Evolutionary conservation across 208 protist species (phyloP).

Genomic region (Acanthamoeba lenticulata): DNA sequence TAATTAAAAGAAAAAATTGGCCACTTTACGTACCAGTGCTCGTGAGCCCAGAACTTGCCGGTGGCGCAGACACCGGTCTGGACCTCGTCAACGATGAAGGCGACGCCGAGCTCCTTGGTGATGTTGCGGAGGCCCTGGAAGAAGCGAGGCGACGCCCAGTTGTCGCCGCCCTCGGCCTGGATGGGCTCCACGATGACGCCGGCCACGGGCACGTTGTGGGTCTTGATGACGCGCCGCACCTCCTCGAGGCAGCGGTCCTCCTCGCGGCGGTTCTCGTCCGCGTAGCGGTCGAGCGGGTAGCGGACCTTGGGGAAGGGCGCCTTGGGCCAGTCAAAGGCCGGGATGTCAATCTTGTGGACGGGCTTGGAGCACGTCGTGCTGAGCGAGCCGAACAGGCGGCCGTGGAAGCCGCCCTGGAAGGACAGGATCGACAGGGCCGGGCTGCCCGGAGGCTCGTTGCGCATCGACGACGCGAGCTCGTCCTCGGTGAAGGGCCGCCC

Average conservation of each 20-base stretch:
- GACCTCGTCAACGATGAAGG: constrained; percentile 87
- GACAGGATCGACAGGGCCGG: constrained; percentile 82
- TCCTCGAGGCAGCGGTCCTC: constrained; percentile 81
- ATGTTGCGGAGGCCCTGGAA: constrained; percentile 82
- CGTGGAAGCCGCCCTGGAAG: constrained; percentile 84
- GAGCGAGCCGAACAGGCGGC: constrained; percentile 82
- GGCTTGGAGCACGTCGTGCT: constrained; percentile 83
- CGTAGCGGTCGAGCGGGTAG: constrained; percentile 82
- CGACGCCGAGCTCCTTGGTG: constrained; percentile 79
- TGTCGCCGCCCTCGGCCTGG: constrained; percentile 84
- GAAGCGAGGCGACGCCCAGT: constrained; percentile 82
- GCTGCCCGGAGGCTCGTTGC: constrained; percentile 80
- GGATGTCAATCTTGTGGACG: constrained; percentile 86
- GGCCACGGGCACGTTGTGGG: constrained; percentile 73
- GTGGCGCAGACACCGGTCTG: constrained; percentile 86
- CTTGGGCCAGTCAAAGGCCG: constrained; percentile 85
- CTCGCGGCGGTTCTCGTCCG: constrained; percentile 76
- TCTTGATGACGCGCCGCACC: constrained; percentile 66
- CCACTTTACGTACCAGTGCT: constrained; percentile 75
- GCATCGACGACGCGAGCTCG: constrained; percentile 81
- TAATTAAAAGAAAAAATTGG: neutral
- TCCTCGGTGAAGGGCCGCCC: constrained; percentile 74
- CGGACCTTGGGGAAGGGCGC: constrained; percentile 82
- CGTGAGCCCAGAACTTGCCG: constrained; percentile 87
- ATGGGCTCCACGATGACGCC: constrained; percentile 86